phyloP scores from a whole-genome alignment of 352 stramenopile species.

The Pythium inflatum region DNA sequence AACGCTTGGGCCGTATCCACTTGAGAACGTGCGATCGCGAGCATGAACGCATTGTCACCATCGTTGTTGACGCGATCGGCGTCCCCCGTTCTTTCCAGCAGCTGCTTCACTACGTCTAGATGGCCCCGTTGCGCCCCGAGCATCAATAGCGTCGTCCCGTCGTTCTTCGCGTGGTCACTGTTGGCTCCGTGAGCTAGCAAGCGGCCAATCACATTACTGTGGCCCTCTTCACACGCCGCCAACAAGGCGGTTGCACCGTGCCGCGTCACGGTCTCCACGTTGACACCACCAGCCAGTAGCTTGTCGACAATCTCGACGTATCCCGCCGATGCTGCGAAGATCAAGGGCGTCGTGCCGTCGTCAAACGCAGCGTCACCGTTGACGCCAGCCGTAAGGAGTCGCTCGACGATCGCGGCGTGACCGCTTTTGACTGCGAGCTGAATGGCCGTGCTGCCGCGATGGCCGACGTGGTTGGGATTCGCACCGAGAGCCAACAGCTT shows the following conservation, averaged over 20 bases:
- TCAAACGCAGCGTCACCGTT: not conserved
- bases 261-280: not conserved
- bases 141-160: constrained; percentile 2
- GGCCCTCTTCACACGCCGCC: not conserved
- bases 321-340: not conserved
- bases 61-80: not conserved
- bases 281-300: not conserved
- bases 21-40: not conserved
- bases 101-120: not conserved
- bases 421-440: not conserved
- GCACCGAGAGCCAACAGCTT: not conserved
- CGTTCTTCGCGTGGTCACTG: not conserved
- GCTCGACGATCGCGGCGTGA: not conserved
- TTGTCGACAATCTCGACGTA: not conserved
- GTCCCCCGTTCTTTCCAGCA: not conserved
- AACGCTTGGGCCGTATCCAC: not conserved
- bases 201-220: not conserved
- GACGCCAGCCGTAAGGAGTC: not conserved
- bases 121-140: not conserved
- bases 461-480: not conserved
- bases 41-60: constrained; percentile 1
- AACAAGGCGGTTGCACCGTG: not conserved
- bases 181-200: not conserved
- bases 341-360: not conserved
- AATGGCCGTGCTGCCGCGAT: not conserved